These are phyloP conservation scores for Whalleya microplaca DNA, from an alignment of 2,329 filamentous ascomycete genomes.

Conservation along the genomic window DNA sequence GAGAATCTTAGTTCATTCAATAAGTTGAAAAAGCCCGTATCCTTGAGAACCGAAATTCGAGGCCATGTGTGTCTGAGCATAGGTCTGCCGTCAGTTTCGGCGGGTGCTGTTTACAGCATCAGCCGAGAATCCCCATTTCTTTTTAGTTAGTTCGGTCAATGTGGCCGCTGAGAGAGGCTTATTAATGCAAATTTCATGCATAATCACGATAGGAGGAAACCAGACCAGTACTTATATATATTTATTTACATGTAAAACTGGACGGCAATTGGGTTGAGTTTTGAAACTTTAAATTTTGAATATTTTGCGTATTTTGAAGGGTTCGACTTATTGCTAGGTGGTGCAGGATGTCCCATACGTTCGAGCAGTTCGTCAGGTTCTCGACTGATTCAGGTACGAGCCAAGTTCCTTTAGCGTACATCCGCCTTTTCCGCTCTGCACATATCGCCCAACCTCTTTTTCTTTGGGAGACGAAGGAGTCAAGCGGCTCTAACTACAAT, in stretches of 20 bases:
- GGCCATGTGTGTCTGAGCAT: too few species aligned
- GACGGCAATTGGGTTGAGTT: background rate
- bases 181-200: background rate
- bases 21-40: too few species aligned
- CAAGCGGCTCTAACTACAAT: too few species aligned
- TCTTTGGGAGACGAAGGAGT: background rate
- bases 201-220: background rate
- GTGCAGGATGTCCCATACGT: conserved; percentile 29
- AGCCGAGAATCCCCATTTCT: too few species aligned
- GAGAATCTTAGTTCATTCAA: too few species aligned
- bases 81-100: too few species aligned
- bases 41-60: too few species aligned
- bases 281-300: too few species aligned
- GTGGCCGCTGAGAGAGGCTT: background rate
- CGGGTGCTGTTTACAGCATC: too few species aligned
- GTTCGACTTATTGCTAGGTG: background rate
- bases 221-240: background rate
- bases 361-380: conserved; percentile 48
- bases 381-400: conserved; percentile 50
- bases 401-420: background rate
- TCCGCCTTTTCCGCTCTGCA: background rate
- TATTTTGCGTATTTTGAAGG: background rate
- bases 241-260: background rate
- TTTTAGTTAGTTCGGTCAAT: too few species aligned
- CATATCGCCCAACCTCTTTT: background rate